These are phyloP conservation scores for Ustilago curta DNA, from an alignment of 1,284 basidiomycete genomes.

Conservation along the genomic window DNA sequence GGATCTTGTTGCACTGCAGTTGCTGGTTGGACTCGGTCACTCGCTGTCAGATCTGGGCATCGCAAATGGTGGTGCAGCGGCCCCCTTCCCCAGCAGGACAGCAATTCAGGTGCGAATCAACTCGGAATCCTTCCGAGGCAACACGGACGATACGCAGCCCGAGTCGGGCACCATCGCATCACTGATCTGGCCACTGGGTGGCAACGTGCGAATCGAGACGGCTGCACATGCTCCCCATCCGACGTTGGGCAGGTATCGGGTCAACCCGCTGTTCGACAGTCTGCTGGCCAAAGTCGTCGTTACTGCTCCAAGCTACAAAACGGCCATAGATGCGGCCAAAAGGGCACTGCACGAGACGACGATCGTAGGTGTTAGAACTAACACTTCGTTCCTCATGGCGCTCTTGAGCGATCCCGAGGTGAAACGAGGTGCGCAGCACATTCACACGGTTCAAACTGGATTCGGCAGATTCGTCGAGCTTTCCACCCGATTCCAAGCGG, in stretches of 20 bases:
- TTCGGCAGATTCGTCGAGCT: constrained; percentile 7
- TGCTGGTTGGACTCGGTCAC: constrained; percentile 30
- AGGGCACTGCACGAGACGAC: constrained; percentile 22
- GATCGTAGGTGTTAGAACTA: constrained; percentile 42
- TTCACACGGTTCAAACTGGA: constrained; percentile 27
- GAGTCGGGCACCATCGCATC: constrained; percentile 26
- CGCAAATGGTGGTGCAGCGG: background rate
- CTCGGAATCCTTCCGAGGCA: constrained; percentile 29
- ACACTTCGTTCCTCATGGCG: constrained; percentile 30
- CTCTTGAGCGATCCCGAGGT: constrained; percentile 30
- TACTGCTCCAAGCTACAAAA: constrained; percentile 28
- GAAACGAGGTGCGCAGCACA: constrained; percentile 15
- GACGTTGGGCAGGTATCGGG: constrained; percentile 14
- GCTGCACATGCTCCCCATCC: constrained; percentile 46
- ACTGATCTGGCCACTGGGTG: constrained; percentile 36
- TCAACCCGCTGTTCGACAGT: constrained; percentile 51
- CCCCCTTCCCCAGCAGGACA: constrained; percentile 9
- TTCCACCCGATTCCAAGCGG: constrained; percentile 6
- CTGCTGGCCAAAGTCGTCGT: constrained; percentile 58
- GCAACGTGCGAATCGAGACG: constrained; percentile 49
- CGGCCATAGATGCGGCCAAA: constrained; percentile 18
- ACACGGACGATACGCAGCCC: constrained; percentile 29
- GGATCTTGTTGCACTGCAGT: constrained; percentile 42
- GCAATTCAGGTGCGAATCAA: constrained; percentile 50
- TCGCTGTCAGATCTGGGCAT: constrained; percentile 21